Conservation (phyloP, 2,329 filamentous ascomycete species). For the Lasiodiplodia gonubiensis region DNA sequence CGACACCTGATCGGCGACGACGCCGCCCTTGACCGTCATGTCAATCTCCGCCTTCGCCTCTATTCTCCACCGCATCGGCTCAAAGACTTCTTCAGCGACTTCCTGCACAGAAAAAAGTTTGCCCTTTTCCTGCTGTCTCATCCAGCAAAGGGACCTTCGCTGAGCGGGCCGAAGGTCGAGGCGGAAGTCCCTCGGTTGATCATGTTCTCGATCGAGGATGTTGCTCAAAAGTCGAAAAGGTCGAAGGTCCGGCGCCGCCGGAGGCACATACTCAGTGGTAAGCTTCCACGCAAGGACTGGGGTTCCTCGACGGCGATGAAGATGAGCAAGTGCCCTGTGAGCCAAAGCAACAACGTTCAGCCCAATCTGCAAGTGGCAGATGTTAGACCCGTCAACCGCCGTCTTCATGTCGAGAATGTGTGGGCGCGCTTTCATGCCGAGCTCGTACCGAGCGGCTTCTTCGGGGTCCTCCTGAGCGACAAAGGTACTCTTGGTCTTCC, state of each 20-base stretch:
- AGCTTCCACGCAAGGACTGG: conserved; percentile 53
- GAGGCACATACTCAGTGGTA: conserved; percentile 48
- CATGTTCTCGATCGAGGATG: conserved; percentile 37
- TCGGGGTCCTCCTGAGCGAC: conserved; percentile 45
- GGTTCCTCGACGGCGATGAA: background rate
- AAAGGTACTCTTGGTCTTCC: background rate
- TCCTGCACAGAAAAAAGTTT: conserved; percentile 58
- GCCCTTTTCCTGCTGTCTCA: conserved; percentile 59
- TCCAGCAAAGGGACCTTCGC: conserved; percentile 63
- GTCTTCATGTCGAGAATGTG: conserved; percentile 34
- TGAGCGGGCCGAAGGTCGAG: conserved; percentile 53
- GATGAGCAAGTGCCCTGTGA: conserved; percentile 48
- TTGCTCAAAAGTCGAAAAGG: conserved; percentile 54
- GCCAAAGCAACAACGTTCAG: conserved; percentile 50
- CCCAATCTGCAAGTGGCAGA: conserved; percentile 49
- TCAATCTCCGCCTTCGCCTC: conserved; percentile 58
- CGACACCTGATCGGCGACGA: conserved; percentile 68
- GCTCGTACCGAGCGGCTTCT: conserved; percentile 58
- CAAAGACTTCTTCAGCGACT: conserved; percentile 58
- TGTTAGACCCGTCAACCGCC: background rate
- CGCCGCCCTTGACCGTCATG: conserved; percentile 60
- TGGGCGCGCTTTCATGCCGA: conserved; percentile 56
- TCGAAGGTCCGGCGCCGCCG: conserved; percentile 40
- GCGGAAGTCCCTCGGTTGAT: conserved; percentile 26
- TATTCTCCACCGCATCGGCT: conserved; percentile 59